Evolutionary conservation across 176 grass and related monocot genomes (phyloP).

Genomic region (Triticum aestivum): IWGSC_CS_RefSeq_v2.1 NC_057803.1:298181006-298181505

Average conservation of each 20-base stretch:
- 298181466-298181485: slow-evolving; percentile 58
- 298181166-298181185: neutral
- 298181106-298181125: slow-evolving; percentile 37
- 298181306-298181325: neutral
- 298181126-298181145: slow-evolving; percentile 29
- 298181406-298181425: slow-evolving; percentile 52
- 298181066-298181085: slow-evolving; percentile 26
- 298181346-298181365: neutral
- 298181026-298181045: slow-evolving; percentile 12
- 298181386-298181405: slow-evolving; percentile 34
- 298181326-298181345: neutral
- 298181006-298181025: neutral
- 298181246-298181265: slow-evolving; percentile 29
- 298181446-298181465: slow-evolving; percentile 66
- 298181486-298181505: slow-evolving; percentile 39
- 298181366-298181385: slow-evolving; percentile 35
- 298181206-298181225: neutral
- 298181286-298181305: neutral
- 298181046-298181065: neutral
- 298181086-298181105: slow-evolving; percentile 39
- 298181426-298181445: slow-evolving; percentile 47
- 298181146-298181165: slow-evolving; percentile 26
- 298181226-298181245: slow-evolving; percentile 1
- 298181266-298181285: slow-evolving; percentile 10
- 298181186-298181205: neutral